Base-by-base conservation (phyloP, 495 filamentous ascomycete genomes). In the Evernia prunastri region DNA sequence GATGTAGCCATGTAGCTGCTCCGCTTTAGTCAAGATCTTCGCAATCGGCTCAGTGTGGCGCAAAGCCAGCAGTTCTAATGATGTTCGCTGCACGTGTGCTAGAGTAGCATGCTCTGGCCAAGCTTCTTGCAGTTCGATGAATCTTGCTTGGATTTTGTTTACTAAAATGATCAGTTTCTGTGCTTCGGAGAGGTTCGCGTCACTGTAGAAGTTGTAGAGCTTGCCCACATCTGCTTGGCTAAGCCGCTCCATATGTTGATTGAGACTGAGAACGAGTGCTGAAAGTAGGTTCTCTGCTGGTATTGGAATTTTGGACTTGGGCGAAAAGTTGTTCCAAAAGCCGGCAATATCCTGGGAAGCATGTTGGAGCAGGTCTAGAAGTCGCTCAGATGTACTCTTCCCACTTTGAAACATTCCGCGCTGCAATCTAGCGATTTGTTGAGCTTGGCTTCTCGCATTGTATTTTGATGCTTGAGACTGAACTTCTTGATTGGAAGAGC, bases 121-220 rank as follows among this genome's bases (percentile, higher is more conserved):
- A 18, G 78, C 69, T 25, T 76, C 76, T 71, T 87, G 84, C 23
- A 97, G 82, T 56, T 89, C 82, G 13, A 76, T 73, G 72, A 96
- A 93, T 11, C 88, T 86, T 63, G 77, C 71, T 67, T 86, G 85
- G 47, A 90, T 82, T 27, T 83, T 79, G 64, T 84, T 80, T 31
- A 91, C 78, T 12, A 96, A 75, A 10, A 61, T 70, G 9, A 91
- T 80, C 6, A 96, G 77, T 62, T 84, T 90, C 57, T 84, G 83
- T 5, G 87, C 85, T 77, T 97, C 89, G 3, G 71, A 70, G 20
- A 90, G 73, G 67, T 96, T 96, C 11, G 85, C 71, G 70, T 95
- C 87, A 2, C 82, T 87, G 73, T 97, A 98, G 76, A 97, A 96
- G 73, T 96, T 95, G 76, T 92, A 95, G 17, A 77, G 73, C 53